Conservation (phyloP, 2,329 filamentous ascomycete species). For the Penicillium crustosum region DNA sequence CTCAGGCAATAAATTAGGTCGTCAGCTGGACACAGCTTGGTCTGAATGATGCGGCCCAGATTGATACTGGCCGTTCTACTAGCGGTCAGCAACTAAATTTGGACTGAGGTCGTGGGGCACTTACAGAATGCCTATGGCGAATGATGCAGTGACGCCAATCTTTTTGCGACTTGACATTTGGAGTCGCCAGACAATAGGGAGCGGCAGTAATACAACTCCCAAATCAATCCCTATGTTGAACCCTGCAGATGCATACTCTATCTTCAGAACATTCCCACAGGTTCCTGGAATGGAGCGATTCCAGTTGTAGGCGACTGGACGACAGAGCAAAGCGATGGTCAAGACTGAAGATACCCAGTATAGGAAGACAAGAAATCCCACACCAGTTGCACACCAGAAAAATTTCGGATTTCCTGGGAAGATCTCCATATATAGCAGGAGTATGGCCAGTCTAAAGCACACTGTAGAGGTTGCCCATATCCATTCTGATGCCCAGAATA, state of each 20-base stretch:
- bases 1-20: slow-evolving; percentile 11
- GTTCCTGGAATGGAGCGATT: slow-evolving; percentile 6
- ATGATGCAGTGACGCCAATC: slow-evolving; percentile 10
- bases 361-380: slow-evolving; percentile 9
- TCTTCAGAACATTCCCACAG: slow-evolving; percentile 12
- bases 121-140: slow-evolving; percentile 13
- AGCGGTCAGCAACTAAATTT: not conserved
- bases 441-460: slow-evolving; percentile 14
- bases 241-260: slow-evolving; percentile 14
- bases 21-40: slow-evolving; percentile 3
- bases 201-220: slow-evolving; percentile 7
- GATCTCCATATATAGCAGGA: slow-evolving; percentile 14
- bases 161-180: slow-evolving; percentile 17
- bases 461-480: slow-evolving; percentile 15
- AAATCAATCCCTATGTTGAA: slow-evolving; percentile 17
- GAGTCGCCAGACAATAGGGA: slow-evolving; percentile 14
- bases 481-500: slow-evolving; percentile 20
- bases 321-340: slow-evolving; percentile 13
- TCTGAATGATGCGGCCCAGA: slow-evolving; percentile 15
- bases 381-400: slow-evolving; percentile 2
- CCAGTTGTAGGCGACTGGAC: slow-evolving; percentile 17
- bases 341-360: slow-evolving; percentile 13
- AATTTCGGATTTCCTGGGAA: slow-evolving; percentile 10
- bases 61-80: slow-evolving; percentile 14
- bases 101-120: not conserved